Base-by-base conservation (phyloP, 2,329 filamentous ascomycete genomes). In the Coleophoma crateriformis region DNA sequence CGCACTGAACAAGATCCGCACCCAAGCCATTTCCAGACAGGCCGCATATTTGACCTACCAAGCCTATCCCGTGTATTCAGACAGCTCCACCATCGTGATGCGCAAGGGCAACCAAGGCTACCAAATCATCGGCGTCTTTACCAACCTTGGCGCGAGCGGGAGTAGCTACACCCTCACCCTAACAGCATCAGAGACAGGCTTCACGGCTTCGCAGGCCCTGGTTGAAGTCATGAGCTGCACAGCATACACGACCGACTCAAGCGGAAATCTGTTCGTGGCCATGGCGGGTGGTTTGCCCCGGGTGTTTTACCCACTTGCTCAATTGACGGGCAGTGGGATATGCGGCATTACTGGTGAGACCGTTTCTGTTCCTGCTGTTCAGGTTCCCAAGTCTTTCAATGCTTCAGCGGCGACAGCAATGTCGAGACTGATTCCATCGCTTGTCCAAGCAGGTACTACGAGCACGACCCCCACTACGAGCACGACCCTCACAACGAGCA, bases 201-300 rank as follows among this genome's bases (percentile, higher is more conserved):
- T 70, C 53, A 63, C 58, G 11, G 59, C 64, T 2, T 57, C 55
- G 39, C 49, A 67, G 54, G 52, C 56, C 1, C 49, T 75, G 0
- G 58, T 68, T 13, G 75, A 78, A 48, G 61, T 75, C 12, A 52
- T 76, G 49, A 64, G 62, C 37, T 81, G 78, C 60, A 67, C 63
- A 1, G 54, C 63, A 0, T 62, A 68, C 5, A 73, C 68, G 2
- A 67, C 74, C 0, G 71, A 72, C 53, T 61, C 62, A 3, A 67
- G 57, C 33, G 76, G 75, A 0, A 66, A 66, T 39, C 54, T 80
- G n/a, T 58, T 59, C 1, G 68, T 78, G 1, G 61, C 64, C 4
- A 72, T 78, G 59, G 61, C 56, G 1, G 54, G 61, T 3, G 76
- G 76, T 0, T 50, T 70, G 45, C 74, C 77, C 0, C 61, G 67